A percentile compares a stretch with the other conserved stretches of the same genome.
phyloP scores from a whole-genome alignment of 331 rosid species.

The Telfairia occidentalis region DNA sequence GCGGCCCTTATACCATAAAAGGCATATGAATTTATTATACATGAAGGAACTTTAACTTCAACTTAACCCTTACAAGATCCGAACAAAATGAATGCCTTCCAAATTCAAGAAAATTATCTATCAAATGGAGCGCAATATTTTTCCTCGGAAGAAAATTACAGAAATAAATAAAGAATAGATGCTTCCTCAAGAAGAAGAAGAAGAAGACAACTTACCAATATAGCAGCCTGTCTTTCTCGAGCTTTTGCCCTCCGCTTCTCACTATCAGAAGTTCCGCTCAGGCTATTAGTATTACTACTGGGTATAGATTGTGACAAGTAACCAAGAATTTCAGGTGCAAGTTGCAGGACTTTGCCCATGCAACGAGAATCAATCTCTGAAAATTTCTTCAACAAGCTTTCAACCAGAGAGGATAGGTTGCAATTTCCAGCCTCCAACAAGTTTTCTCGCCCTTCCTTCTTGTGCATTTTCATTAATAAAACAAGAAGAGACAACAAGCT shows the following conservation, averaged over 20 bases:
- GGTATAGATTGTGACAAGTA: slow-evolving; percentile 32
- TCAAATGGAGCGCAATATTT: background rate
- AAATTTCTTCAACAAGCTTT: slow-evolving; percentile 70
- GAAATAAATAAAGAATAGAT: slow-evolving; percentile 8
- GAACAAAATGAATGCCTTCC: background rate
- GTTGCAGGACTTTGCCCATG: slow-evolving; percentile 53
- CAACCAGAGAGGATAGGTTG: slow-evolving; percentile 52
- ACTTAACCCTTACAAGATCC: background rate
- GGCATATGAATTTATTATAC: background rate
- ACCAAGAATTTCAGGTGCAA: slow-evolving; percentile 65
- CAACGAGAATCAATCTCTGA: slow-evolving; percentile 66
- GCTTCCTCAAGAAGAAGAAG: background rate
- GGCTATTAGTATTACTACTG: slow-evolving; percentile 28
- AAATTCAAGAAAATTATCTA: background rate
- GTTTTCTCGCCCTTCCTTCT: slow-evolving; percentile 35
- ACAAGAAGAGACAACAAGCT: slow-evolving; percentile 88
- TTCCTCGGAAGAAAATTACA: background rate
- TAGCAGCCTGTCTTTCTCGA: slow-evolving; percentile 92
- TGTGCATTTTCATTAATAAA: slow-evolving; percentile 57
- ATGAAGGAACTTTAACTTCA: background rate
- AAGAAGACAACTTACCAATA: slow-evolving; percentile 41
- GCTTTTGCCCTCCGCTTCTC: slow-evolving; percentile 95
- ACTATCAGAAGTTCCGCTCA: slow-evolving; percentile 44
- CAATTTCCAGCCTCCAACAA: slow-evolving; percentile 53
- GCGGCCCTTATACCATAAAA: background rate